Conservation (phyloP, 192 early-diverging fungal species). For the Backusella liffmaniae region DNA sequence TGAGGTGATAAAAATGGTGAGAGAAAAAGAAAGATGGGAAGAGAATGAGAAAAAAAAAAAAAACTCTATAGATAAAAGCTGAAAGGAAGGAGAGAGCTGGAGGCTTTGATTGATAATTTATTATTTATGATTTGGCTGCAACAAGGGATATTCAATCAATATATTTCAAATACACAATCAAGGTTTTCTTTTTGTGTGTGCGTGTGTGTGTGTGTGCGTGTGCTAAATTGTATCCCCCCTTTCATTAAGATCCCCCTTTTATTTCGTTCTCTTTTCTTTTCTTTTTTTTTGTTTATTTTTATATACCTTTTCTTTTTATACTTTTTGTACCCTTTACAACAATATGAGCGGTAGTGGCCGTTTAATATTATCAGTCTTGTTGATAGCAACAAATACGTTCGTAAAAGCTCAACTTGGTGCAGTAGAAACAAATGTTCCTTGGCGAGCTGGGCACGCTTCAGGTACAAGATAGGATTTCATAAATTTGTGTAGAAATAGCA, state of each 20-base stretch:
- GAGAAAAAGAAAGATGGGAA: not conserved
- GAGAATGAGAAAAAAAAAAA: not conserved
- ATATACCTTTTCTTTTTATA: not conserved
- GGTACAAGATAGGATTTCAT: slow-evolving; percentile 13
- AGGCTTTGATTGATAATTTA: not conserved
- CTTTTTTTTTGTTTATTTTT: slow-evolving; percentile 5
- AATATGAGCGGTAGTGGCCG: not conserved
- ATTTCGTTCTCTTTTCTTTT: not conserved
- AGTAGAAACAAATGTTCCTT: slow-evolving; percentile 25
- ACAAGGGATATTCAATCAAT: too few species aligned
- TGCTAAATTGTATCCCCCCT: not conserved
- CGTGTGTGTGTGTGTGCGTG: too few species aligned
- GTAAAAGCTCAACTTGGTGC: slow-evolving; percentile 17
- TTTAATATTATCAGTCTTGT: not conserved
- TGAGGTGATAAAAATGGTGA: not conserved
- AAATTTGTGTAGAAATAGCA: not conserved
- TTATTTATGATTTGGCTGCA: not conserved
- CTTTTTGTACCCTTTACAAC: not conserved
- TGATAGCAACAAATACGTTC: not conserved
- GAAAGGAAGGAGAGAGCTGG: not conserved
- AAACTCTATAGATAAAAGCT: not conserved
- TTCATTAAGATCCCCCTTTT: not conserved
- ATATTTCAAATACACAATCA: not conserved
- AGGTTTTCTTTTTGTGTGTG: not conserved
- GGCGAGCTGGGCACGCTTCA: slow-evolving; percentile 36